Evolutionary conservation across 495 filamentous ascomycete species (phyloP).

Genomic region (Aspergillus mulundensis): DNA sequence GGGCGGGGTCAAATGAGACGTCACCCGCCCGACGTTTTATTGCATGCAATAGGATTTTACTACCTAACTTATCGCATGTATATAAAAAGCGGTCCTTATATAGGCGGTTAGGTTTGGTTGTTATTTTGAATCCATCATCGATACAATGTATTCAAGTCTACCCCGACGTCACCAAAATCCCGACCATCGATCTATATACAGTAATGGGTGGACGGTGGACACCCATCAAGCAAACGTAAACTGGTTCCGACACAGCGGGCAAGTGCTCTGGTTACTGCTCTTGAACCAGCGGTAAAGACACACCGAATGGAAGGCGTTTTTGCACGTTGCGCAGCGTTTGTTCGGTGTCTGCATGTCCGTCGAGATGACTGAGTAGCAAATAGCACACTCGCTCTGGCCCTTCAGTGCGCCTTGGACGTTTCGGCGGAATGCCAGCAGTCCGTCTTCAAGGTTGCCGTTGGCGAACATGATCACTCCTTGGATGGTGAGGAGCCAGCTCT

Average conservation of each 20-base stretch:
- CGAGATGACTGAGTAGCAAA: slow-evolving; percentile 92
- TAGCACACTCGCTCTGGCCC: slow-evolving; percentile 92
- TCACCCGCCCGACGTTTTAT: too few relatives aligned
- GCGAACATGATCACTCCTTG: slow-evolving; percentile 91
- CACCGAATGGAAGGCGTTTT: slow-evolving; percentile 83
- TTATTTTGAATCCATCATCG: background rate
- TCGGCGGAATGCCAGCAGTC: slow-evolving; percentile 71
- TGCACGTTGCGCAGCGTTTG: slow-evolving; percentile 89
- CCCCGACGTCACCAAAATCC: background rate
- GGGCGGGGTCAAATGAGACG: too few relatives aligned
- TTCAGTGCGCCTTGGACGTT: slow-evolving; percentile 85
- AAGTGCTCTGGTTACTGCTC: slow-evolving; percentile 82
- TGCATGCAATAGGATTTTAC: background rate
- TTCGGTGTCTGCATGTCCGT: slow-evolving; percentile 82
- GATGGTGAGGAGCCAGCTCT: slow-evolving; percentile 75
- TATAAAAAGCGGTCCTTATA: too few relatives aligned
- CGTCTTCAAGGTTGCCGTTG: slow-evolving; percentile 79
- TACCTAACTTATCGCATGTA: background rate
- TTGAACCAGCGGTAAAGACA: slow-evolving; percentile 97
- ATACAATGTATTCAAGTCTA: background rate
- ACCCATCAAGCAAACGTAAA: slow-evolving; percentile 43
- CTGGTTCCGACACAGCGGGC: slow-evolving; percentile 82
- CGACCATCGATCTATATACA: background rate
- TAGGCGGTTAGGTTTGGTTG: too few relatives aligned
- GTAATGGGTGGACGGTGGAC: slow-evolving; percentile 13